phyloP scores from a whole-genome alignment of 768 basidiomycete genomes.

The Mycena pura region DNA sequence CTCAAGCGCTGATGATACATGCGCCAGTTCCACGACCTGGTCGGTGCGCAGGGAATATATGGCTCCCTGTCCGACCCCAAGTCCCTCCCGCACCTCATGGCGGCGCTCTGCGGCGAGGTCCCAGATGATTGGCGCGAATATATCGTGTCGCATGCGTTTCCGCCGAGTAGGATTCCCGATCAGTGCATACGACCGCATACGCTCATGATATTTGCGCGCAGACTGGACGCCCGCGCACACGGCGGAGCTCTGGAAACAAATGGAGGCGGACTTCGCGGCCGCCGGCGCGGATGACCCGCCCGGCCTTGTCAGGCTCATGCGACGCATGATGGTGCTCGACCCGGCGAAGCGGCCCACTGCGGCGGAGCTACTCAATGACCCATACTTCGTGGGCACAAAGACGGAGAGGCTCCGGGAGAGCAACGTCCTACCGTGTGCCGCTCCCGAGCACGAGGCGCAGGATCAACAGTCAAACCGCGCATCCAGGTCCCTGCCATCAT shows the following conservation, averaged over 20 bases:
- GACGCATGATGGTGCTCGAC: background rate
- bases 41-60: no score
- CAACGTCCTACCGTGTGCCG: background rate
- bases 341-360: background rate
- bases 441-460: no score
- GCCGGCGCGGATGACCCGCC: background rate
- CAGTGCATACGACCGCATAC: background rate
- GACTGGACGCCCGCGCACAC: background rate
- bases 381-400: background rate
- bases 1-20: no score
- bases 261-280: background rate
- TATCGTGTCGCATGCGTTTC: background rate
- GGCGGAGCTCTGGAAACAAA: background rate
- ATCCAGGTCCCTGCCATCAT: no score
- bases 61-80: no score
- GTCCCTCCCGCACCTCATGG: no score
- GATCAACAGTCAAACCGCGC: no score
- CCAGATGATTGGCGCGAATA: background rate
- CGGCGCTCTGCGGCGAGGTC: no score
- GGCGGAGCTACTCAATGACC: background rate
- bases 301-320: background rate
- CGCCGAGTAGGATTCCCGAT: background rate
- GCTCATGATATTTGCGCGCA: background rate
- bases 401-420: no score
- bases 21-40: no score